Conservation (phyloP, 257 asterid genomes). For the Solanum etuberosum region DNA sequence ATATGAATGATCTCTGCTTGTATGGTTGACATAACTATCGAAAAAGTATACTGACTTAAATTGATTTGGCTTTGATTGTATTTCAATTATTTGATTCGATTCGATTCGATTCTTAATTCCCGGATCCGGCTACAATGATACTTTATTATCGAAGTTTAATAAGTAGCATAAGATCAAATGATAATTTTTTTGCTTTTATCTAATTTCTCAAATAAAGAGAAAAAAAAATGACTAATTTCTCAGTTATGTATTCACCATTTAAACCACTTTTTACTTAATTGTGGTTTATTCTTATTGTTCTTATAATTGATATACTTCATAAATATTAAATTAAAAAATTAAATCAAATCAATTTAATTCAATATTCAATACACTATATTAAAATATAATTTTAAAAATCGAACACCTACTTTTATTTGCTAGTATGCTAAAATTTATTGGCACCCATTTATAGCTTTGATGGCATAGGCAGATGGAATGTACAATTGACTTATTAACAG, state of each 20-base stretch:
- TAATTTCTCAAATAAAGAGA: too few species aligned
- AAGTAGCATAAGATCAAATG: neutral
- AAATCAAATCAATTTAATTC: neutral
- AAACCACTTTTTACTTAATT: neutral
- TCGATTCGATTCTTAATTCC: neutral
- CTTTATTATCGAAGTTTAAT: neutral
- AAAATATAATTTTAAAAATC: neutral
- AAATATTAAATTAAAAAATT: neutral
- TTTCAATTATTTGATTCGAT: neutral
- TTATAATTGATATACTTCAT: too few species aligned
- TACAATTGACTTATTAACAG: neutral
- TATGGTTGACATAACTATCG: neutral
- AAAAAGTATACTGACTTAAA: neutral
- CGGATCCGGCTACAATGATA: too few species aligned
- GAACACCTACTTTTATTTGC: neutral
- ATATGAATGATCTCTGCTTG: neutral
- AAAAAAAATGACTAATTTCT: neutral
- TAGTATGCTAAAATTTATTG: neutral
- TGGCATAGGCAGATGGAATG: neutral
- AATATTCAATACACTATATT: neutral
- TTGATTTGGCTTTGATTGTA: too few species aligned
- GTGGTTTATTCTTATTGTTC: neutral
- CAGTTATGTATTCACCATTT: neutral
- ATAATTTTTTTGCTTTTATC: neutral
- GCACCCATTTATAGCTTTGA: neutral